phyloP scores from a whole-genome alignment of 202 grass and related monocot species.

The Zizania palustris region DNA sequence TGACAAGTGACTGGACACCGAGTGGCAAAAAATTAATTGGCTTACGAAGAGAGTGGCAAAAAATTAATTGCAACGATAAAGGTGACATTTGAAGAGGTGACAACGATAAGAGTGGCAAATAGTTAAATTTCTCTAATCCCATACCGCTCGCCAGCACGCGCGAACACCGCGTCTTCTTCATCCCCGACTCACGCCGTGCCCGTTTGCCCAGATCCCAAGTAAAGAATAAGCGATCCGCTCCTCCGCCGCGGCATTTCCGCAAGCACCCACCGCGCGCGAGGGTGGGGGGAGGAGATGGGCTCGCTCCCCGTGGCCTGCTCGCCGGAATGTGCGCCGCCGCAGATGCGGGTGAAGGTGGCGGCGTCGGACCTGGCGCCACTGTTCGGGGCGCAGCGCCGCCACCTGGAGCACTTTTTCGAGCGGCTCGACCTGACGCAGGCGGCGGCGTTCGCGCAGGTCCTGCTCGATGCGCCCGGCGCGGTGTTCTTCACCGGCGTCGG shows the following conservation, averaged over 20 bases:
- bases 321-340: conserved; percentile 17
- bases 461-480: conserved; percentile 72
- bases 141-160: too few relatives aligned
- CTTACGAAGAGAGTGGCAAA: too few relatives aligned
- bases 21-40: too few relatives aligned
- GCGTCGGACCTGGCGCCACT: conserved; percentile 64
- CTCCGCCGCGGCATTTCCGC: conserved; percentile 38
- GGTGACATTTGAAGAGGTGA: too few relatives aligned
- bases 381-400: conserved; percentile 73
- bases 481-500: conserved; percentile 96
- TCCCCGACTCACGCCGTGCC: neutral
- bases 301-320: conserved; percentile 38
- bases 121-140: too few relatives aligned
- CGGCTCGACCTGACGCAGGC: conserved; percentile 73
- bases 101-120: too few relatives aligned
- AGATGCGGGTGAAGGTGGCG: conserved; percentile 15
- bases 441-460: conserved; percentile 77
- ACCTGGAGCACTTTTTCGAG: conserved; percentile 94
- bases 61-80: too few relatives aligned
- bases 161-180: neutral
- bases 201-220: conserved; percentile 26
- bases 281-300: conserved; percentile 34
- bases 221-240: neutral
- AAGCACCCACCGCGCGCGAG: conserved; percentile 6
- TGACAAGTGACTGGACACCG: too few relatives aligned